Conservation (phyloP, 305 asterid genomes). For the Fraxinus xanthoxyloides region DNA sequence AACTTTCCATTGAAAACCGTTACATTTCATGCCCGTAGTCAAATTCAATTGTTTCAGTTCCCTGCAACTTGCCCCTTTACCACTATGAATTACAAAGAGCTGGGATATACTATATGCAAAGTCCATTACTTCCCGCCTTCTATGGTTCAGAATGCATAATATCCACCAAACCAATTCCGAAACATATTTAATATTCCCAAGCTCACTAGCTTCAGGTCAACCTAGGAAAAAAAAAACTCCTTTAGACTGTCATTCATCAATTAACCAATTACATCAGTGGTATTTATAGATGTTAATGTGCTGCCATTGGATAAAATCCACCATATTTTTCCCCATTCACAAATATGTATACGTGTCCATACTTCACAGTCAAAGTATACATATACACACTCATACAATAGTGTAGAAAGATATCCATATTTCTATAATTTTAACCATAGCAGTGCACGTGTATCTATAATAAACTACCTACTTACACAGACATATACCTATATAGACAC, state of each 20-base stretch:
- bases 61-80: slow-evolving; percentile 36
- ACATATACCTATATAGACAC: background rate
- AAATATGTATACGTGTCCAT: background rate
- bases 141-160: background rate
- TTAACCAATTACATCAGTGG: background rate
- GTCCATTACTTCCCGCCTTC: slow-evolving; percentile 44
- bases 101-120: slow-evolving; percentile 40
- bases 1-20: slow-evolving; percentile 24
- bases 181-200: background rate
- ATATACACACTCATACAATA: background rate
- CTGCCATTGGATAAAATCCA: background rate
- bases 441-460: background rate
- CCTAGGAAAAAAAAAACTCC: background rate
- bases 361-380: background rate
- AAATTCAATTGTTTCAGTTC: slow-evolving; percentile 23
- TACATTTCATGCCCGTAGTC: slow-evolving; percentile 27
- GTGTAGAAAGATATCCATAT: background rate
- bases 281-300: background rate
- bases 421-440: background rate
- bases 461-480: background rate
- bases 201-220: background rate
- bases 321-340: background rate
- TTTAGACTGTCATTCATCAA: background rate
- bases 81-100: slow-evolving; percentile 42
- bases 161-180: slow-evolving; percentile 1